Percentiles rank a stretch among this genome's conserved stretches.
Evolutionary conservation across 2,329 filamentous ascomycete genomes (phyloP).

Genomic region (Cladophialophora chaetospira): DNA sequence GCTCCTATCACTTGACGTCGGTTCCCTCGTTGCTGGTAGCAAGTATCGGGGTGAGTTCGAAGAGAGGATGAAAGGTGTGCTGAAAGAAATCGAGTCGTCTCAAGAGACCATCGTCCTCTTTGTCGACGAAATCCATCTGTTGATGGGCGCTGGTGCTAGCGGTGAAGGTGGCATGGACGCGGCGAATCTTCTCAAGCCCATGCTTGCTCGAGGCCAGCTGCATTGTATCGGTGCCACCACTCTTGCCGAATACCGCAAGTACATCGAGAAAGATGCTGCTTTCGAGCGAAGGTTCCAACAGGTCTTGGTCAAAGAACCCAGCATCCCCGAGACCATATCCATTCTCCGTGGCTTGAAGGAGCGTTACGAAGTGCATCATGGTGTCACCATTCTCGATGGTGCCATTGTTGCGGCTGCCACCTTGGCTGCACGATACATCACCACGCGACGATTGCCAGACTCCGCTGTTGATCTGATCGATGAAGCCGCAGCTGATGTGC

Average conservation of each 20-base stretch:
- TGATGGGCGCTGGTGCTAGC: slow-evolving; percentile 94
- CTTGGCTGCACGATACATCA: slow-evolving; percentile 90
- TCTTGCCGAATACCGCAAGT: slow-evolving; percentile 92
- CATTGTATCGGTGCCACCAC: slow-evolving; percentile 99
- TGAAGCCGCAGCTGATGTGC: slow-evolving; percentile 93
- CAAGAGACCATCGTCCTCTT: slow-evolving; percentile 98
- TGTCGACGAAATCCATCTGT: slow-evolving; percentile 96
- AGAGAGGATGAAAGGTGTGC: slow-evolving; percentile 97
- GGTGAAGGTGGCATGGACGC: slow-evolving; percentile 99
- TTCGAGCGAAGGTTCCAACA: slow-evolving; percentile 99
- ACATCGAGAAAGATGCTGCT: slow-evolving; percentile 97
- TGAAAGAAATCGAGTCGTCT: slow-evolving; percentile 93
- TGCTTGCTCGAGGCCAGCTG: slow-evolving; percentile 93
- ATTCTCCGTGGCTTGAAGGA: slow-evolving; percentile 98
- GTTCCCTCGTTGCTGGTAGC: slow-evolving; percentile 91
- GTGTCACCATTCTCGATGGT: slow-evolving; percentile 92
- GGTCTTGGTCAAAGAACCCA: slow-evolving; percentile 92
- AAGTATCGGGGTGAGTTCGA: slow-evolving; percentile 99
- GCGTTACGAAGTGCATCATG: slow-evolving; percentile 96
- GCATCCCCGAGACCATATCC: slow-evolving; percentile 85
- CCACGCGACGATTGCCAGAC: slow-evolving; percentile 84
- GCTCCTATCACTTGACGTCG: slow-evolving; percentile 91
- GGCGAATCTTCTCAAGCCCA: slow-evolving; percentile 94
- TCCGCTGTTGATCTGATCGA: slow-evolving; percentile 96
- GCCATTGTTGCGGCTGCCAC: slow-evolving; percentile 91